Percentiles rank a stretch among this genome's conserved stretches.
phyloP scores from a whole-genome alignment of 306 rosid genomes.

The Morella rubra region DNA sequence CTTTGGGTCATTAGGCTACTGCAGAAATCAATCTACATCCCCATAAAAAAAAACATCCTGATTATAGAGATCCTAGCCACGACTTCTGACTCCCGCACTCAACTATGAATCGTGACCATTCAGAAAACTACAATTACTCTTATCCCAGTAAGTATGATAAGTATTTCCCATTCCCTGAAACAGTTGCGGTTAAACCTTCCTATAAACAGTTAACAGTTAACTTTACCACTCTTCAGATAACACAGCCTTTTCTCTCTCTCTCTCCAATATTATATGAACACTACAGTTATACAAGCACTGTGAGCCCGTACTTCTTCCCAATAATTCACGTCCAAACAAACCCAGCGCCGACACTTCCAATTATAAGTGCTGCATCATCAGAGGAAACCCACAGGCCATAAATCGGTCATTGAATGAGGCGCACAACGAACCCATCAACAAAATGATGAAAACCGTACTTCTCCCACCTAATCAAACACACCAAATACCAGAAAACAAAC shows the following conservation, averaged over 20 bases:
- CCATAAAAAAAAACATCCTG: slow-evolving; percentile 6
- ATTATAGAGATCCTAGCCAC: slow-evolving; percentile 32
- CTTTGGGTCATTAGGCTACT: background rate
- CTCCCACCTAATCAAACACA: slow-evolving; percentile 38
- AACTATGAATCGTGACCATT: slow-evolving; percentile 34
- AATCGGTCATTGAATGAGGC: too few relatives aligned
- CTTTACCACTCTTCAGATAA: background rate
- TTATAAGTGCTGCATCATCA: slow-evolving; percentile 8
- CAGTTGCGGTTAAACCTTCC: slow-evolving; percentile 14
- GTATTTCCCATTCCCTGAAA: slow-evolving; percentile 31
- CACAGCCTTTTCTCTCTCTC: background rate
- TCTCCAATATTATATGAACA: background rate
- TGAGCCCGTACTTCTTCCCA: background rate
- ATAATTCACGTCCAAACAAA: slow-evolving; percentile 27
- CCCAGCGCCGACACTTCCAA: slow-evolving; percentile 26
- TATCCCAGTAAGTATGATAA: slow-evolving; percentile 26
- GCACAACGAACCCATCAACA: too few relatives aligned
- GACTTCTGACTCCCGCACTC: slow-evolving; percentile 30
- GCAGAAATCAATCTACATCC: background rate
- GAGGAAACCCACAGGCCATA: slow-evolving; percentile 1
- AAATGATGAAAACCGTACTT: background rate
- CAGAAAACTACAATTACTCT: slow-evolving; percentile 18
- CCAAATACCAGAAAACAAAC: slow-evolving; percentile 26
- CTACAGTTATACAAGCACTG: background rate
- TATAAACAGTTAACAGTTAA: background rate